A percentile compares a stretch with the other conserved stretches of the same genome.
Conservation (phyloP, 2,329 filamentous ascomycete genomes). For the Nigrospora oryzae region DNA sequence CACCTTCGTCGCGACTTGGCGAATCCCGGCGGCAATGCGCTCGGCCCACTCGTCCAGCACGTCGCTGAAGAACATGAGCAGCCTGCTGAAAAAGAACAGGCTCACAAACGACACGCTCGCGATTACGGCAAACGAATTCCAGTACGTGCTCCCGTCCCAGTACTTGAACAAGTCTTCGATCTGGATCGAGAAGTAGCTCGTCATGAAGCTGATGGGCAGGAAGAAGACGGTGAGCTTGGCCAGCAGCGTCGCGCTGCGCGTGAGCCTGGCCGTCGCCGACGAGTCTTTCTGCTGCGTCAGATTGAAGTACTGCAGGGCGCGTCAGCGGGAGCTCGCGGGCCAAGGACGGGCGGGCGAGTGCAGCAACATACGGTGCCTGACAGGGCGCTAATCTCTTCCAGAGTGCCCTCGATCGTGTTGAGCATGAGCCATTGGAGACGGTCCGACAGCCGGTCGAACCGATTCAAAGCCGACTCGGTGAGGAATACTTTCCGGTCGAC, state of each 20-base stretch:
- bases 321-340: too few species aligned
- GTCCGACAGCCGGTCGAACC: constrained; percentile 52
- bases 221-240: constrained; percentile 71
- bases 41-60: constrained; percentile 27
- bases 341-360: too few species aligned
- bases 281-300: constrained; percentile 70
- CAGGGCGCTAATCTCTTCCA: constrained; percentile 63
- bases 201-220: constrained; percentile 67
- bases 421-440: constrained; percentile 52
- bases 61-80: constrained; percentile 38
- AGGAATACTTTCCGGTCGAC: constrained; percentile 18
- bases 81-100: constrained; percentile 43
- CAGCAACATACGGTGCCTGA: constrained; percentile 50
- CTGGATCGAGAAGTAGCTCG: constrained; percentile 63
- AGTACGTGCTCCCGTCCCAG: constrained; percentile 59
- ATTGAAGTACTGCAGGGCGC: constrained; percentile 57
- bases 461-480: constrained; percentile 38
- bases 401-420: constrained; percentile 51
- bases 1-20: not conserved
- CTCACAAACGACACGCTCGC: constrained; percentile 49
- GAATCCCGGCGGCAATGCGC: constrained; percentile 11
- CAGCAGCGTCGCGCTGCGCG: constrained; percentile 61
- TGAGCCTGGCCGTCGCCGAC: constrained; percentile 61
- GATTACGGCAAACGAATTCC: constrained; percentile 58
- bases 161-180: constrained; percentile 44